Base-by-base conservation (phyloP, 345 rosid species). In the Arabidopsis arenosa region DNA sequence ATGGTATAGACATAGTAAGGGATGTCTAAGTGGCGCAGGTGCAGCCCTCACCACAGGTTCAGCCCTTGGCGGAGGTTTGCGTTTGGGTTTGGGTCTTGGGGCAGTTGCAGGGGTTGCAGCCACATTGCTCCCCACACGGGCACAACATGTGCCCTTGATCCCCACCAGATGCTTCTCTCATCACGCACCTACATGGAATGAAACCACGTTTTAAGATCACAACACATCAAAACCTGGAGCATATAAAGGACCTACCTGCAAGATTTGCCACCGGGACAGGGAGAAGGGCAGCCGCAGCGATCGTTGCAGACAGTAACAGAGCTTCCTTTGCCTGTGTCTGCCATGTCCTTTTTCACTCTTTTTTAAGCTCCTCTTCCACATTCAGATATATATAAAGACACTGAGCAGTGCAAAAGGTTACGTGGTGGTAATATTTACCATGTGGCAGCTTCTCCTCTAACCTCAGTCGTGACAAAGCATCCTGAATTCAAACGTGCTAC, bases 41-140 rank as follows among this genome's bases (percentile, higher is more conserved):
- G 32, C 4, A 28, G 4, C 32, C 30, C 30, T 28, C 30, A 28
- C 30, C 30, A 28, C 30, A 28, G 30, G 30, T 28, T 2, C 30
- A 28, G 30, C 30, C 32, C 32, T 28, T 28, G 32, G 32, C 32
- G 32, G 32, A 28, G 32, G 32, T 28, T 43, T 43, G 47, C 2
- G 47, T 1, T 43, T 43, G 47, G 6, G 47, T 1, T 13, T 43
- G 47, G 8, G 40, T 63, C 80, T 33, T 67, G 32, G 74, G 14
- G 74, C 93, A 88, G 56, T 76, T 73, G 80, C 93, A 86, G 2
- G 95, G 95, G 68, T 84, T 89, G 80, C 93, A 86, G 39, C 80
- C 71, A 48, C 97, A 84, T 51, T 86, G 87, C 63, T 84, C 90
- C 15, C 92, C 87, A 43, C 90, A 87, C 18, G 83, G 63, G 82